phyloP scores from a whole-genome alignment of 805 yeast species.

The Candida vartiovaarae region DNA sequence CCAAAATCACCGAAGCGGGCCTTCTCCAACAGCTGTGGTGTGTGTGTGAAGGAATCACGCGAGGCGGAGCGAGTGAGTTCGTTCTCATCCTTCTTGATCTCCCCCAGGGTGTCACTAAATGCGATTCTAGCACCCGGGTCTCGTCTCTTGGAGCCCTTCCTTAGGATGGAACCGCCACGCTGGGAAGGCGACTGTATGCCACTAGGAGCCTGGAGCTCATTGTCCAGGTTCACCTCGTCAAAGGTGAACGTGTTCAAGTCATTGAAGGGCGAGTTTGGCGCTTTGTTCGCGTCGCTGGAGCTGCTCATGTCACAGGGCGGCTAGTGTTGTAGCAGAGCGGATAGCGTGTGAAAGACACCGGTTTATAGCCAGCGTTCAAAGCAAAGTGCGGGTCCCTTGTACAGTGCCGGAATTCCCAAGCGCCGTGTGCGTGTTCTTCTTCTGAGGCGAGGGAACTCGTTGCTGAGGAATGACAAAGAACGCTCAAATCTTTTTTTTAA shows the following conservation, averaged over 20 bases:
- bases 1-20: conserved; percentile 19
- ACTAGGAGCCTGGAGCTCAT: conserved; percentile 5
- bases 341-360: no score
- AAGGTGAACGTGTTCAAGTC: conserved; percentile 14
- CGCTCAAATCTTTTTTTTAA: no score
- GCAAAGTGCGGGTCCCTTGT: no score
- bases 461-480: no score
- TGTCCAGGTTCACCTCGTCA: conserved; percentile 21
- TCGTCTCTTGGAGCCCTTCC: conserved; percentile 12
- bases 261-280: conserved; percentile 22
- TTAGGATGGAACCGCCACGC: conserved; percentile 18
- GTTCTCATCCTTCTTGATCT: conserved; percentile 4
- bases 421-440: no score
- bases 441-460: no score
- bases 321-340: not conserved
- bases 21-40: conserved; percentile 20
- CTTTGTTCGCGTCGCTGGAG: conserved; percentile 11
- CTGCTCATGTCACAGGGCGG: not conserved
- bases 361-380: no score
- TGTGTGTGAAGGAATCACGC: conserved; percentile 16
- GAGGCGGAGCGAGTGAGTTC: conserved; percentile 16
- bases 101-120: conserved; percentile 19
- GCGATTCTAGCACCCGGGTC: conserved; percentile 18
- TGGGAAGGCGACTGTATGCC: conserved; percentile 1
- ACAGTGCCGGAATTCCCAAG: no score